Percentiles rank a stretch among this genome's conserved stretches.
These are phyloP conservation scores for Senecio squalidus DNA, from an alignment of 140 eudicot species.

Conservation along the genomic window DNA sequence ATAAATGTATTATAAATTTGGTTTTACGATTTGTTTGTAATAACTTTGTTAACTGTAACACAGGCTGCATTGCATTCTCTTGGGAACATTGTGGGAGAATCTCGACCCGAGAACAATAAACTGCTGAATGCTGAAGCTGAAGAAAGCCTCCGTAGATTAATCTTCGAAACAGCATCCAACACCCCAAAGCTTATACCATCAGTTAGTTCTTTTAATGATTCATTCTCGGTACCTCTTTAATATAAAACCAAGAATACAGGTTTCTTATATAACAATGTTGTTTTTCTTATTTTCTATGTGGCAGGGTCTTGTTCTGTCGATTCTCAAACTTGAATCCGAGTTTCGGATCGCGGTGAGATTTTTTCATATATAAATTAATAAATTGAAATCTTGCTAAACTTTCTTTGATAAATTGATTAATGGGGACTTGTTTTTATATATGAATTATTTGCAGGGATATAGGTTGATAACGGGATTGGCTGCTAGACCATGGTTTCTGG, in stretches of 20 bases:
- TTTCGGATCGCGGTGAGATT: constrained; percentile 76
- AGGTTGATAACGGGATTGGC: constrained; percentile 70
- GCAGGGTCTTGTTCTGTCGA: constrained; percentile 81
- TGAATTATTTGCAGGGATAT: constrained; percentile 51
- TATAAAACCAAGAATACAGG: background rate
- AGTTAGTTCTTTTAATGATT: constrained; percentile 50
- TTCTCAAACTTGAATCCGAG: constrained; percentile 81
- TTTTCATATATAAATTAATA: no score
- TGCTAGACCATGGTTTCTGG: constrained; percentile 81
- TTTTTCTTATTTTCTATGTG: constrained; percentile 18
- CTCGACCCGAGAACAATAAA: constrained; percentile 47
- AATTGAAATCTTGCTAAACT: no score
- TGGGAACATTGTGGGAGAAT: constrained; percentile 74
- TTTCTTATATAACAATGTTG: background rate
- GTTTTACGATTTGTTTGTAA: background rate
- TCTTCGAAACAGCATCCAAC: constrained; percentile 71
- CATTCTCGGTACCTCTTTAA: background rate
- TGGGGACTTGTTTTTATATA: background rate
- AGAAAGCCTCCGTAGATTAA: constrained; percentile 57
- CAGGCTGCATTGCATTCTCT: constrained; percentile 98
- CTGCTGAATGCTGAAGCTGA: constrained; percentile 59
- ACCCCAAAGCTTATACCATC: constrained; percentile 89
- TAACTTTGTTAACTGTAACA: constrained; percentile 4
- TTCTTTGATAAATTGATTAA: background rate
- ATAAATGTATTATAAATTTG: constrained; percentile 6